A percentile compares a stretch with the other conserved stretches of the same genome.
Evolutionary conservation across 2,329 filamentous ascomycete species (phyloP).

Genomic region (Cercospora janseana): DNA sequence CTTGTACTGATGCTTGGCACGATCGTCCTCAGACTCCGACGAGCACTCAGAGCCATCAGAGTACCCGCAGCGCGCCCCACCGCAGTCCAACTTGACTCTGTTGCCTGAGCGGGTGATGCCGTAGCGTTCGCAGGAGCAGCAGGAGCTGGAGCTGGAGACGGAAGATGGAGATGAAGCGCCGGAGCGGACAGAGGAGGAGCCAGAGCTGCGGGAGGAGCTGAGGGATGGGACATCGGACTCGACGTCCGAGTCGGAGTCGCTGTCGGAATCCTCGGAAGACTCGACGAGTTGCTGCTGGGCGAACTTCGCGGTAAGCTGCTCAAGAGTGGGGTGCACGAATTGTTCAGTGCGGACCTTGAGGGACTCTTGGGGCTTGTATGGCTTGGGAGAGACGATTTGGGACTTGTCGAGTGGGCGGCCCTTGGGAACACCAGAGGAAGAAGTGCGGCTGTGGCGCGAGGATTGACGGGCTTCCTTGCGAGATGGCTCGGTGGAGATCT

Average conservation of each 20-base stretch:
- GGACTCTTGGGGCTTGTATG: constrained; percentile 81
- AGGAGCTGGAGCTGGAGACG: constrained; percentile 52
- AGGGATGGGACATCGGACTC: constrained; percentile 53
- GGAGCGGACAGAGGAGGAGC: constrained; percentile 22
- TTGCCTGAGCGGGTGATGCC: constrained; percentile 89
- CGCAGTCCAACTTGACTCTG: constrained; percentile 94
- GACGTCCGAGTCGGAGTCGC: constrained; percentile 49
- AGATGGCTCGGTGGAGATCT: constrained; percentile 42
- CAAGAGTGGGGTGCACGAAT: constrained; percentile 72
- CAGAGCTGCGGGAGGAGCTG: constrained; percentile 64
- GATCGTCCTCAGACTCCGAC: constrained; percentile 60
- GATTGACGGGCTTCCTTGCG: constrained; percentile 44
- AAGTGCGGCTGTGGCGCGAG: constrained; percentile 50
- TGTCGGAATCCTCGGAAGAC: constrained; percentile 68
- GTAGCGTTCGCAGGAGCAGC: constrained; percentile 93
- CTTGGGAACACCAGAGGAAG: constrained; percentile 68
- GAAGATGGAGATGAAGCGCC: constrained; percentile 47
- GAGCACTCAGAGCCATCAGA: constrained; percentile 68
- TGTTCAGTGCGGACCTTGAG: constrained; percentile 80
- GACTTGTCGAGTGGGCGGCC: constrained; percentile 84
- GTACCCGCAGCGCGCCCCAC: constrained; percentile 82
- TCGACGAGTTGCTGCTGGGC: constrained; percentile 50
- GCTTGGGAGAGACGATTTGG: constrained; percentile 88
- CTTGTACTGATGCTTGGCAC: constrained; percentile 19
- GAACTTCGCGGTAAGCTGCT: constrained; percentile 68